Conservation (phyloP, 257 asterid species). For the Solanum corneliomulleri region DNA sequence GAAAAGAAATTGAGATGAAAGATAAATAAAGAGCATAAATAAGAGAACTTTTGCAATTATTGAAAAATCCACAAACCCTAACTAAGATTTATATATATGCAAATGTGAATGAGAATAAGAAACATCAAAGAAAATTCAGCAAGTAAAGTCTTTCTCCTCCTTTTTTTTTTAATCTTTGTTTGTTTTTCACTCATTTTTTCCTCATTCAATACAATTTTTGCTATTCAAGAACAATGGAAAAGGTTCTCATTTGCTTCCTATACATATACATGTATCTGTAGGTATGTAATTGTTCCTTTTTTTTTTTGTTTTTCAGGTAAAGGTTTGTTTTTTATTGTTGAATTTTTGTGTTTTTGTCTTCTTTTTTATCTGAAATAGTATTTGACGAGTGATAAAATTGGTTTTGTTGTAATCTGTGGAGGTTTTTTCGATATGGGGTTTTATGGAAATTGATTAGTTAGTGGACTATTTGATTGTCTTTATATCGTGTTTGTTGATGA, state of each 20-base stretch:
- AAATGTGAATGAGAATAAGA: background rate
- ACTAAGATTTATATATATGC: too few relatives aligned
- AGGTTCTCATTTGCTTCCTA: background rate
- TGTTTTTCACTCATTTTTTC: background rate
- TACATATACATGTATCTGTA: background rate
- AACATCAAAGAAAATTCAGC: too few relatives aligned
- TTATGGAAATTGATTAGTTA: background rate
- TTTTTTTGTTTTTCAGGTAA: background rate
- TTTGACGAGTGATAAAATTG: background rate
- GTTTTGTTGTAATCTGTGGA: background rate
- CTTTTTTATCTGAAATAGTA: background rate
- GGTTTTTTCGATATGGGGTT: background rate
- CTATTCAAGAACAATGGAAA: background rate
- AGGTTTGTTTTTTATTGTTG: background rate
- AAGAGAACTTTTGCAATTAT: background rate
- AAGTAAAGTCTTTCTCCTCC: too few relatives aligned
- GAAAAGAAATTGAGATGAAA: background rate
- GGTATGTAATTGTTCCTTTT: background rate
- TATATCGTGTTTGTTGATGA: background rate
- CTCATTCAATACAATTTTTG: background rate
- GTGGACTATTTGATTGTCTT: background rate
- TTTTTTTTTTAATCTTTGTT: background rate
- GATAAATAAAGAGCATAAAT: background rate
- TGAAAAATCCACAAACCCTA: background rate
- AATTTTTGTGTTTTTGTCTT: background rate